Base-by-base conservation (phyloP, 805 yeast genomes). In the Debaryomyces maramus region DNA sequence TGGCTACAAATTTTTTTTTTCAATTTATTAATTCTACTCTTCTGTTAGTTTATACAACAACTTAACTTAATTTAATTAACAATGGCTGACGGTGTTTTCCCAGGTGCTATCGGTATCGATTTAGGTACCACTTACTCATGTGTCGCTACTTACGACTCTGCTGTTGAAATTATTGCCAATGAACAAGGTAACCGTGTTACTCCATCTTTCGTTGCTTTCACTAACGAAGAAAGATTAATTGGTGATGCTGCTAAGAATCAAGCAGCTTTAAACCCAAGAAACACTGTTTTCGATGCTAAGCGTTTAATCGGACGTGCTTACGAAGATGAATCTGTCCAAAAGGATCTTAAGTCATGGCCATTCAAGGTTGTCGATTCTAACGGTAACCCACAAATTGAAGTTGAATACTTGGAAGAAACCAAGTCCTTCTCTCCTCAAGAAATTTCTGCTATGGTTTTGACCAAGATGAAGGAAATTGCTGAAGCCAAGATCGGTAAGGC, bases 31-130 rank as follows among this genome's bases (percentile, higher is more conserved):
- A 5, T 17, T 27, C 13, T 30, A n/a, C 31, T 27, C 19, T 24
- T 34, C 39, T 41, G 40, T 38, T 31, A 42, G 33, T 42, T 34
- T 39, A 39, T 27, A 39, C 41, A 26, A 32, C 41, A 39, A 36
- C 13, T 36, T 19, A 24, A 24, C 13, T 21, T 23, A 39, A 39
- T 15, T 26, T 34, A 31, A 36, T 35, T 22, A 22, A 75, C 73
- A 73, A 84, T 84, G 90, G 87, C 90, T 84, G 97, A 89, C 81
- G 96, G 96, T 85, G 93, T 89, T 78, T 89, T 86, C 85, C 93
- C 90, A 83, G 97, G 97, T 85, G 74, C 74, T 66, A 70, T 70
- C 60, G 75, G 75, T 68, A 70, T 70, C 67, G 75, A 70, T 67
- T 70, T 70, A 67, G 75, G 75, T 70, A 70, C 75, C 42, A 70